These are phyloP conservation scores for Tremella mesenterica DNA, from an alignment of 768 basidiomycete genomes.

Conservation along the genomic window DNA sequence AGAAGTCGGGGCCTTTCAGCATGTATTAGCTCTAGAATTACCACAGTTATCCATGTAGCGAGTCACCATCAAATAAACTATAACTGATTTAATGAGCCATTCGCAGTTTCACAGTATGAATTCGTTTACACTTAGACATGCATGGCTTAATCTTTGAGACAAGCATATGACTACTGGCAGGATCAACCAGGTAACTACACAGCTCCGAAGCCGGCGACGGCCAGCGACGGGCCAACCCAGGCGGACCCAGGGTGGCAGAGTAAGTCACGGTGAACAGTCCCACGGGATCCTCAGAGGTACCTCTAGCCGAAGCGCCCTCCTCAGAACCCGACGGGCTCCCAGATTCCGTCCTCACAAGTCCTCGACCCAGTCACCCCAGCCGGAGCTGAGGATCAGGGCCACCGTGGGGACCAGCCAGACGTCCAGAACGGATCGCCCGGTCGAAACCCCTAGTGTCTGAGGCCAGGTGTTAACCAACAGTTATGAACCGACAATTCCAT, in stretches of 20 bases:
- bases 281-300: conserved; percentile 18
- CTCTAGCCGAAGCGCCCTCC: conserved; percentile 19
- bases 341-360: conserved; percentile 51
- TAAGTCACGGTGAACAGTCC: conserved; percentile 13
- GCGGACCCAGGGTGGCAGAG: conserved; percentile 10
- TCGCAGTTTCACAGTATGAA: conserved; percentile 70
- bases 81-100: conserved; percentile 78
- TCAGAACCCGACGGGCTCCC: conserved; percentile 42
- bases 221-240: conserved; percentile 6
- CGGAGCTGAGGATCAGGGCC: conserved; percentile 41
- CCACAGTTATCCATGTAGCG: conserved; percentile 72
- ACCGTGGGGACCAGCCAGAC: conserved; percentile 42
- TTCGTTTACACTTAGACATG: conserved; percentile 69
- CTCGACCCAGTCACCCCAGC: conserved; percentile 44
- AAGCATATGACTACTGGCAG: conserved; percentile 78
- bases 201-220: conserved; percentile 32
- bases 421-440: conserved; percentile 29
- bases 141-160: conserved; percentile 77
- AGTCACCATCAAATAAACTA: conserved; percentile 69
- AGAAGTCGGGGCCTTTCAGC: conserved; percentile 62
- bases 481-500: conserved; percentile 45
- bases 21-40: conserved; percentile 71
- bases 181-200: conserved; percentile 71
- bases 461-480: conserved; percentile 45
- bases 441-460: conserved; percentile 45